Evolutionary conservation across 768 basidiomycete species (phyloP), one percentile per base, ranked within the genome.

Genomic region (Obba rivulosa): DNA sequence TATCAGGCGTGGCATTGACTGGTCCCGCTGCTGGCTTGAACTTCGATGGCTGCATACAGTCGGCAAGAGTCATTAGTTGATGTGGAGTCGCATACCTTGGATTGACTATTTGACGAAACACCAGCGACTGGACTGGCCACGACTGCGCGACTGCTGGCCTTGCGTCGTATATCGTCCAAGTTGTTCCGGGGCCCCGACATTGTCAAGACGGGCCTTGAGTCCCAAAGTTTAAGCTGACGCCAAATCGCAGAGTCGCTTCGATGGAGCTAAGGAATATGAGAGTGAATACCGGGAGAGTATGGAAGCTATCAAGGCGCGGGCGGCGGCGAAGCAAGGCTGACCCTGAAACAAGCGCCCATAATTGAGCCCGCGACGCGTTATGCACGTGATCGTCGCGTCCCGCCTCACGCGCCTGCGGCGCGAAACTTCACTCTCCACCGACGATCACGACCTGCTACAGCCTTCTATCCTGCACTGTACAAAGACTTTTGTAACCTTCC

Each of bases 111-210:
- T 5, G 49, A 7, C 23, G 24, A 44, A 24, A 48, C 47, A 13
- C 49, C 47, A 22, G 48, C 13, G 31, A 34, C 18, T 13, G 43
- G 31, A 24, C 41, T 43, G 8, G 48, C 14, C 3, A 51, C 23
- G 3, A 48, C 11, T 11, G 43, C 10, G 18, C 23, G 28, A 13
- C 7, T 20, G 14, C 34, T 53, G 9, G 46, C 36, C 28, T 20
- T 48, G 28, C 55, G 58, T n/a, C 45, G 43, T n/a, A 55, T 45
- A 42, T 57, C 56, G 38, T 59, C 47, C 11, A 57, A 45, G 34
- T 59, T 57, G 50, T 51, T 59, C 43, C 43, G 52, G 25, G 56
- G 55, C 34, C 49, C 47, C 17, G 55, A 54, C 53, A 58, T 49
- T 34, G 38, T 23, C 8, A 24, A 17, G 36, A 22, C 28, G 13